Percentiles rank a stretch among this genome's conserved stretches.
Conservation (phyloP, 192 early-diverging fungal species). For the Rhizophagus sp. region DNA sequence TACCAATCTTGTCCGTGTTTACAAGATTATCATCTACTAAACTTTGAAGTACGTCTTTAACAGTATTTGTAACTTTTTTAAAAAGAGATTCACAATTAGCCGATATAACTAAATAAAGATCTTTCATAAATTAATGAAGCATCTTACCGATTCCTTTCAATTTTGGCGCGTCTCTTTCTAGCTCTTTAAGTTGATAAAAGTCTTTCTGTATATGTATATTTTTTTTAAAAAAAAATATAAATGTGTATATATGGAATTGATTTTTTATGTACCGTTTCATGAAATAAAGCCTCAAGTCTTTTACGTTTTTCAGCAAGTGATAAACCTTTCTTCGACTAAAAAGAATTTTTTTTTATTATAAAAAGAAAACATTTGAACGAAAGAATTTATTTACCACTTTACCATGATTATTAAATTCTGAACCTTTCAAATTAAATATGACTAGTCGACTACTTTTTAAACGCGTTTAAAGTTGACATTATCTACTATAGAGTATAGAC, state of each 20-base stretch:
- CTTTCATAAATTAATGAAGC: neutral
- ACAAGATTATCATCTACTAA: conserved; percentile 84
- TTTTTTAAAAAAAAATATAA: neutral
- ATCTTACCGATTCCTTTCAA: conserved; percentile 74
- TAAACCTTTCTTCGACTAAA: conserved; percentile 51
- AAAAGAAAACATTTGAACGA: neutral
- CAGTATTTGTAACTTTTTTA: conserved; percentile 64
- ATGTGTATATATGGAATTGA: neutral
- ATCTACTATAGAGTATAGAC: no score
- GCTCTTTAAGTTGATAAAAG: conserved; percentile 79
- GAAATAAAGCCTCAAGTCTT: conserved; percentile 47
- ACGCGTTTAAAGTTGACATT: no score
- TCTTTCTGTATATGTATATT: conserved; percentile 47
- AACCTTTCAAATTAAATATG: no score
- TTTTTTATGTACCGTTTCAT: conserved; percentile 49
- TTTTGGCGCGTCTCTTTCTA: conserved; percentile 82
- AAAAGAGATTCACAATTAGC: neutral
- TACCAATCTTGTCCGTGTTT: conserved; percentile 81
- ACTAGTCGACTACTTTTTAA: no score
- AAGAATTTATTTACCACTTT: neutral
- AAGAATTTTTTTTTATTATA: neutral
- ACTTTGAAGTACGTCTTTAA: conserved; percentile 82
- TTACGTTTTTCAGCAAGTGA: conserved; percentile 56
- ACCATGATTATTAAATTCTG: neutral
- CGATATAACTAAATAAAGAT: neutral